Base-by-base conservation (phyloP, 2,329 filamentous ascomycete genomes). In the Microdochium trichocladiopsis region DNA sequence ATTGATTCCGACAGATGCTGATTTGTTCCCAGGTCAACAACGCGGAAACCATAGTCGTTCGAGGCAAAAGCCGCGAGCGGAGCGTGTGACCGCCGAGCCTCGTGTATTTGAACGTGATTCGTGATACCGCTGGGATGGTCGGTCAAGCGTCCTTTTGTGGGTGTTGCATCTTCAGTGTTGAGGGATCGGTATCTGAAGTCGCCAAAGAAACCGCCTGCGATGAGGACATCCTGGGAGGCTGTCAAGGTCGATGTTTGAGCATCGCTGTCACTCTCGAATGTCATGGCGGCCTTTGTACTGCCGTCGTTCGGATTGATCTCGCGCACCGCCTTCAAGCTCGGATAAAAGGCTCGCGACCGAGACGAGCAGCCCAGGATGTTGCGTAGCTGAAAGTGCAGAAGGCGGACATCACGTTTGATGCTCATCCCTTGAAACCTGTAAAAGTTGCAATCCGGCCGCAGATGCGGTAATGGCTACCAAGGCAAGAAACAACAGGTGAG, bases 361-460 rank as follows among this genome's bases (percentile, higher is more conserved):
- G 78, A 80, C 4, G 78, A 72, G 59, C 77, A 78, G 2, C 79
- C 80, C 21, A 87, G 67, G 16, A 85, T 71, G 58, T 84, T 84
- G 45, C 84, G 79, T 12, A 87, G 70, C 61, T 87, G 84, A 55
- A 86, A 87, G 65, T 87, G 84, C n/a, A 80, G 71, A 18, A 86
- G 65, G 55, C 75, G 71, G 23, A 82, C 70, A 50, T 82, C 71
- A 21, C 70, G 71, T 47, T 75, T 72, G 43, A 85, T 70, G 55
- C 79, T 72, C 74, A 83, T 83, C 37, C 70, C 73, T 41, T 72
- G 73, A 61, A 85, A 87, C 50, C 74, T 73, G 60, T 84, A 84
- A 61, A 77, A 84, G 57, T 67, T 77, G 3, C 18, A 18, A 45
- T 22, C 41, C 11, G 41, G 41, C 6, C 21, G 41, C 41, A 45